These are phyloP conservation scores for Fusarium ambrosium DNA, from an alignment of 2,329 filamentous ascomycete species.

Conservation along the genomic window DNA sequence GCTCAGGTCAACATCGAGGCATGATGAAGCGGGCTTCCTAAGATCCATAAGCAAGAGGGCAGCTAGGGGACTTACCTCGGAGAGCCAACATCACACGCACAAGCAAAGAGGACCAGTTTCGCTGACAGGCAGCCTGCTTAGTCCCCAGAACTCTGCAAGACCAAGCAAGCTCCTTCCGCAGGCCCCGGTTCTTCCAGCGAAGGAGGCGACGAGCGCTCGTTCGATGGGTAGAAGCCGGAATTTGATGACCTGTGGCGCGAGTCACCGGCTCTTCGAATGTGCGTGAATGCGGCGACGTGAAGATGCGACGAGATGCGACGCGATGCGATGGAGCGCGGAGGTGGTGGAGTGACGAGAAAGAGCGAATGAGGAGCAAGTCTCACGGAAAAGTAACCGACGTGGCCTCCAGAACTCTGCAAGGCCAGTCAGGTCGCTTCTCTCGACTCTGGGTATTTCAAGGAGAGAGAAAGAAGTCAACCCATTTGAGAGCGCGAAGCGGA, in stretches of 20 bases:
- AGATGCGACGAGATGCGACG: neutral
- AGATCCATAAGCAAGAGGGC: neutral
- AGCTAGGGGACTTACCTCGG: neutral
- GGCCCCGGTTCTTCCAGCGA: slow-evolving; percentile 18
- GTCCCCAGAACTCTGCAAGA: slow-evolving; percentile 19
- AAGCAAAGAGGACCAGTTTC: slow-evolving; percentile 12
- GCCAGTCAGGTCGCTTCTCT: slow-evolving; percentile 1
- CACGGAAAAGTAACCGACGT: neutral
- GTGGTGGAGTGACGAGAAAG: neutral
- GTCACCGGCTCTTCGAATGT: slow-evolving; percentile 2
- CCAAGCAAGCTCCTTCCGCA: slow-evolving; percentile 14
- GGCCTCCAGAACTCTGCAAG: slow-evolving; percentile 12
- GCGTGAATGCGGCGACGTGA: neutral
- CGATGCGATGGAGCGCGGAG: neutral
- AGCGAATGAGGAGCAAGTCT: neutral
- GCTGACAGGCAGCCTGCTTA: slow-evolving; percentile 9
- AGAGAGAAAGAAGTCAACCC: neutral
- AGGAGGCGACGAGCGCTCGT: slow-evolving; percentile 9
- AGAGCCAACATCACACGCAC: neutral
- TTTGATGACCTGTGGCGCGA: slow-evolving; percentile 11
- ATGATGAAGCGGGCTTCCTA: neutral
- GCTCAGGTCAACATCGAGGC: slow-evolving; percentile 9
- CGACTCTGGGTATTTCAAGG: neutral
- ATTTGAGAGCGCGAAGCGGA: neutral
- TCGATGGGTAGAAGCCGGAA: slow-evolving; percentile 19